Base-by-base conservation (phyloP, 768 basidiomycete species). In the Termitomyces sp. region DNA sequence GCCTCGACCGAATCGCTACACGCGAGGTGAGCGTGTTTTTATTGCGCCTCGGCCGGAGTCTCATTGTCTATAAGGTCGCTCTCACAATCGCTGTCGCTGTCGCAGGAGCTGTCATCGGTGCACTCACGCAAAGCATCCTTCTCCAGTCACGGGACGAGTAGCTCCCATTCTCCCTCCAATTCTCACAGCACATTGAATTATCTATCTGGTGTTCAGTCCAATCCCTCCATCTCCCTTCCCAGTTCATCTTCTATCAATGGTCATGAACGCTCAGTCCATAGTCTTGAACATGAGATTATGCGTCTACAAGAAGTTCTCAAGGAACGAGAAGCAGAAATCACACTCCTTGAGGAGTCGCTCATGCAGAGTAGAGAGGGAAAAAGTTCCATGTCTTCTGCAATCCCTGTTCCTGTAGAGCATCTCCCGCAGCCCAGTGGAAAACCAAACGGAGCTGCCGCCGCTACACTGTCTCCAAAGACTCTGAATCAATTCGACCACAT, bases 251-350 rank as follows among this genome's bases (percentile, higher is more conserved):
- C 69, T 56, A 42, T 68, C 35, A 58, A 59, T 19, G 59, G 68
- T 9, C 78, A 79, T 57, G 89, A 92, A 63, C 84, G 95, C 47
- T 91, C 93, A 27, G 85, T 86, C 7, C 76, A 80, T 17, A 94
- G 94, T 68, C 78, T 97, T 58, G 94, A 97, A 71, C 88, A 89
- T 65, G 96, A 98, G 72, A 92, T 98, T 57, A 94, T 94, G 88
- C 86, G 94, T 56, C 73, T 98, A 43, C 96, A 98, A 69, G 88
- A 94, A 64, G 92, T 94, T 34, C 77, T 98, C 58, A 89, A 85
- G 67, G 90, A 94, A 60, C 82, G 95, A 48, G 96, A 98, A 70
- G 79, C 84, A n/a, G 96, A 98, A 71, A 98, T 98, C 49, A 75
- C 78, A 46, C 70, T 78, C 28, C 78, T 97, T 14, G 94, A 96